phyloP scores from a whole-genome alignment of 2,329 filamentous ascomycete genomes.

The Claviceps digitariae region DNA sequence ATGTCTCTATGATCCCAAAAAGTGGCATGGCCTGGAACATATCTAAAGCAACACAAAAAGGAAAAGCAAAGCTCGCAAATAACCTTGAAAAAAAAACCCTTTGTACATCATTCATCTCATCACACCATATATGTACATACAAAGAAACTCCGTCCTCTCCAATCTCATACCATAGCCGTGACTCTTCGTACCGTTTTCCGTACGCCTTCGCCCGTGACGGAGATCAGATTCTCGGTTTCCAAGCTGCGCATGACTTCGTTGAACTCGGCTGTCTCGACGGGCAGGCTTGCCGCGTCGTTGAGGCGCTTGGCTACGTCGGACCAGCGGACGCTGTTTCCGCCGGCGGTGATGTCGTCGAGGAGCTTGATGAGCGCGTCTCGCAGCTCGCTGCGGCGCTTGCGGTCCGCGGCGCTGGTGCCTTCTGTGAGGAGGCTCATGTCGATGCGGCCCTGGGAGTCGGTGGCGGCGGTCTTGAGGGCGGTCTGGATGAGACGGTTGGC shows the following conservation, averaged over 20 bases:
- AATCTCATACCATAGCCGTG: constrained; percentile 30
- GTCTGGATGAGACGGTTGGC: constrained; percentile 86
- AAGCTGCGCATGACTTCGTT: constrained; percentile 64
- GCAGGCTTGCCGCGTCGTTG: constrained; percentile 54
- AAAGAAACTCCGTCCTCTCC: background rate
- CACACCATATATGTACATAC: background rate
- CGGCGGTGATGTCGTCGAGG: constrained; percentile 66
- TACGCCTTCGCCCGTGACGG: constrained; percentile 70
- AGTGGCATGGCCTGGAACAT: too few species aligned
- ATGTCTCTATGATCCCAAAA: too few species aligned
- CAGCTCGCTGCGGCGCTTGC: constrained; percentile 69
- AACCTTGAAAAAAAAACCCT: too few species aligned
- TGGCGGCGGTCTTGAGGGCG: constrained; percentile 94
- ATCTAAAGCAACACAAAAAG: too few species aligned
- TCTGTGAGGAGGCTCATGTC: constrained; percentile 95
- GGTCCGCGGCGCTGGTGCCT: constrained; percentile 80
- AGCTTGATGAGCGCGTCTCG: constrained; percentile 63
- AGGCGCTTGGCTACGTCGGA: constrained; percentile 64
- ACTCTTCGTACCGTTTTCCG: constrained; percentile 72
- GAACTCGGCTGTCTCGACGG: constrained; percentile 70
- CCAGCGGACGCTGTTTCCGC: constrained; percentile 57
- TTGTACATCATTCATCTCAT: background rate
- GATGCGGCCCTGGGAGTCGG: constrained; percentile 81
- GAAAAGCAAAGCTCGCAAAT: too few species aligned
- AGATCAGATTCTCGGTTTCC: constrained; percentile 74